phyloP scores from a whole-genome alignment of 768 basidiomycete genomes.

The Tylopilus subfusipes region DNA sequence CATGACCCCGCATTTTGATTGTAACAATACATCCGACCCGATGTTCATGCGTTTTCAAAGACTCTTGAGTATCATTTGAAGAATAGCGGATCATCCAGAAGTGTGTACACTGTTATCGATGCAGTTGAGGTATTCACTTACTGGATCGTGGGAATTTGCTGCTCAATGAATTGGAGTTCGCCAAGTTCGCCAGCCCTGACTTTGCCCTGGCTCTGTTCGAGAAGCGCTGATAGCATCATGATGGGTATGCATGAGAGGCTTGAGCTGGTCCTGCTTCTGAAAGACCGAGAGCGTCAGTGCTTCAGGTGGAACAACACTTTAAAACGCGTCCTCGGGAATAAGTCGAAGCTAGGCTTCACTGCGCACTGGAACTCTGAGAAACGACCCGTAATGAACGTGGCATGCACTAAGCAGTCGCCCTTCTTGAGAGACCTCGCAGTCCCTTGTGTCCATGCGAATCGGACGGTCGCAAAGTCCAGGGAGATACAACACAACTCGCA shows the following conservation, averaged over 20 bases:
- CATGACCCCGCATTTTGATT: constrained; percentile 22
- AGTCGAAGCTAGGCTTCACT: not conserved
- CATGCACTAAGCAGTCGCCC: not conserved
- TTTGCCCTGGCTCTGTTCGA: not conserved
- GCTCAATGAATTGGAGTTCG: not conserved
- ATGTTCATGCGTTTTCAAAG: not conserved
- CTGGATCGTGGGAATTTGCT: not conserved
- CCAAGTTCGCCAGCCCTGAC: too few species aligned
- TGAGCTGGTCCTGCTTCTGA: not conserved
- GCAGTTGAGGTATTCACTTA: not conserved
- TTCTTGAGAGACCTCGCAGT: not conserved
- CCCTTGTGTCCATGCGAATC: not conserved
- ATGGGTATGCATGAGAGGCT: too few species aligned
- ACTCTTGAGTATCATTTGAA: constrained; percentile 4
- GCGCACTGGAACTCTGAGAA: not conserved
- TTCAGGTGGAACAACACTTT: not conserved
- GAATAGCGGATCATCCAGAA: constrained; percentile 4
- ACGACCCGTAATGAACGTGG: not conserved
- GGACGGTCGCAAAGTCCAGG: not conserved
- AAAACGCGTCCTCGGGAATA: not conserved
- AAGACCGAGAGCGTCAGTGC: not conserved
- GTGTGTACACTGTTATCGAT: not conserved
- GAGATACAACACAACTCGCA: not conserved
- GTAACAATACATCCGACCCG: constrained; percentile 12
- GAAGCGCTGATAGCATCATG: not conserved